Evolutionary conservation across 352 stramenopile genomes (phyloP).

Genomic region (Pythium rishiriense): DNA sequence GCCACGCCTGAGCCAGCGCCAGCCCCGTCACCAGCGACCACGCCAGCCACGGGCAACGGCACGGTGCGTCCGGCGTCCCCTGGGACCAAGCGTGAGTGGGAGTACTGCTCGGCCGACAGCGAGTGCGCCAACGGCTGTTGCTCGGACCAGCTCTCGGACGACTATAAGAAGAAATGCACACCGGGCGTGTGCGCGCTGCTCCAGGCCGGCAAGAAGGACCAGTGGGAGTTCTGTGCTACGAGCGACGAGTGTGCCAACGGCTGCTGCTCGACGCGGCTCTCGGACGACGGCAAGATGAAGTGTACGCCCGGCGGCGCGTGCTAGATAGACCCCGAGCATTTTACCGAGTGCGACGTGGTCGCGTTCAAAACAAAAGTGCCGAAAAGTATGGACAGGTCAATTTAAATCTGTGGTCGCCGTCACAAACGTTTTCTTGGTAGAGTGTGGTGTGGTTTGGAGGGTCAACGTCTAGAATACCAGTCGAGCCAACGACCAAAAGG

Average conservation of each 20-base stretch:
- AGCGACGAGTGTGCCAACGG: not conserved
- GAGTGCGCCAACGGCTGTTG: not conserved
- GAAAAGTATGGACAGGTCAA: too few species aligned
- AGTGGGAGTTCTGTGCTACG: not conserved
- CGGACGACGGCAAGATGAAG: slow-evolving; percentile 29
- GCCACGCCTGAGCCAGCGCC: not conserved
- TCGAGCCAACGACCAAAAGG: too few species aligned
- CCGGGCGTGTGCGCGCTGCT: not conserved
- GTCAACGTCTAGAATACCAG: too few species aligned
- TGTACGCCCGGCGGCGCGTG: slow-evolving; percentile 23
- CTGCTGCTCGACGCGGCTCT: slow-evolving; percentile 12
- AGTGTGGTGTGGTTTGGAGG: too few species aligned
- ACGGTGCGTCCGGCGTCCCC: not conserved
- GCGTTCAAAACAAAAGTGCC: too few species aligned
- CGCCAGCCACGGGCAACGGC: not conserved
- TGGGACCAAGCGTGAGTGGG: not conserved
- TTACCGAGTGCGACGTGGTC: too few species aligned
- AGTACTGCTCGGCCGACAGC: not conserved
- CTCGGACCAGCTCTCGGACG: slow-evolving; percentile 12
- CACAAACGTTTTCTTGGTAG: too few species aligned
- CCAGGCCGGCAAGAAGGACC: not conserved
- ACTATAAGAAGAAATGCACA: too few species aligned
- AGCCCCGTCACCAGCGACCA: not conserved
- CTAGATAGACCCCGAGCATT: too few species aligned
- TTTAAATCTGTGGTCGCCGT: too few species aligned